Conservation (phyloP, 2,329 filamentous ascomycete species). For the Neopestalotiopsis sp. region DNA sequence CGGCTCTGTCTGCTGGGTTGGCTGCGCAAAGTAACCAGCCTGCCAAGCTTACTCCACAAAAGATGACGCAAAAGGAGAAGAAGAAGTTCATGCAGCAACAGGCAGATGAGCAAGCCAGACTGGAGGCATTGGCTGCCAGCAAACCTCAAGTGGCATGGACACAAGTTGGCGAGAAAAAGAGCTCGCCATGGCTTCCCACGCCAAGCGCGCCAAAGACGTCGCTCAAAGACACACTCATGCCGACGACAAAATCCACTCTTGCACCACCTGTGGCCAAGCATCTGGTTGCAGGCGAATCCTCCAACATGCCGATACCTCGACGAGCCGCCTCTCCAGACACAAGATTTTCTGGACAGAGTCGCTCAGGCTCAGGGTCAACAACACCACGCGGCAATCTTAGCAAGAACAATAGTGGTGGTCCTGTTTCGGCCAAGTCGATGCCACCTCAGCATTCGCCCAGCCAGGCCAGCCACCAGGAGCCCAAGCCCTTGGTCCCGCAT, state of each 20-base stretch:
- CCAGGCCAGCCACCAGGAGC: conserved; percentile 33
- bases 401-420: conserved; percentile 22
- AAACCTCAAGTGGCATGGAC: conserved; percentile 51
- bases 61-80: conserved; percentile 89
- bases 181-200: conserved; percentile 71
- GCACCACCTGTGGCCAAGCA: conserved; percentile 44
- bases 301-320: conserved; percentile 44
- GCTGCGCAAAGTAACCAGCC: conserved; percentile 55
- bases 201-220: conserved; percentile 52
- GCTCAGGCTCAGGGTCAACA: conserved; percentile 24
- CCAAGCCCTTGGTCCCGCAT: conserved; percentile 57
- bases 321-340: conserved; percentile 67
- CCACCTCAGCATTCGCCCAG: conserved; percentile 29
- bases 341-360: conserved; percentile 62
- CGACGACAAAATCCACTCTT: conserved; percentile 34
- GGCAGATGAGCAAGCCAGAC: conserved; percentile 47
- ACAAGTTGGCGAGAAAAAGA: conserved; percentile 43
- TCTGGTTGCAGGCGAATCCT: conserved; percentile 47
- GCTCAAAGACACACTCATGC: conserved; percentile 52
- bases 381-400: conserved; percentile 21
- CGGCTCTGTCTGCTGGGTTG: conserved; percentile 59
- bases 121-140: conserved; percentile 36
- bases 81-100: conserved; percentile 81
- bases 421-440: background rate
- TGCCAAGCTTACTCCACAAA: conserved; percentile 51